Base-by-base conservation (phyloP, 345 rosid genomes). In the Orychophragmus violaceus region DNA sequence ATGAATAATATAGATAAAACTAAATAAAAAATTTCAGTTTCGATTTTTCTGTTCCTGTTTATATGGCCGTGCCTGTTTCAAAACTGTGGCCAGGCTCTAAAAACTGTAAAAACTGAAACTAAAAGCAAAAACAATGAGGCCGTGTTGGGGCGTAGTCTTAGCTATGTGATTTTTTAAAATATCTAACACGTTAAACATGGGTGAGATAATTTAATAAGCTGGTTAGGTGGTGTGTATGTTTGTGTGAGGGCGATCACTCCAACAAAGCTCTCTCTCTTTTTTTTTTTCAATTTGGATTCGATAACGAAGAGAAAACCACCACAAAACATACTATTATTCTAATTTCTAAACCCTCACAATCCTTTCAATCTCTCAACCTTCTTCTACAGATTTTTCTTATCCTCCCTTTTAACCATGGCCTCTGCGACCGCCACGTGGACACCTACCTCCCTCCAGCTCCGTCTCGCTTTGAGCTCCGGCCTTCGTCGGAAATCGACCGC, bases 361-460 rank as follows among this genome's bases (percentile, higher is more conserved):
- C n/a, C n/a, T 28, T 17, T 18, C 10, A 32, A 11, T 49, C 63
- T 50, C 18, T 50, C 21, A n/a, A n/a, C n/a, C 25, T 50, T 41
- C 63, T 44, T 62, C 74, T 50, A 44, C 59, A 25, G 36, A 63
- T 57, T 39, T 71, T 60, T 60, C 74, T 69, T 66, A 69, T 69
- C 74, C 10, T 35, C 53, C 22, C 42, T 71, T n/a, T n/a, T n/a
- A 41, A 36, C 56, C 32, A 84, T 86, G 88, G 82, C 85, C 53
- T 79, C 84, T 8, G 68, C 81, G 59, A 58, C 81, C 5, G 79
- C 82, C 69, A 66, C 84, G 74, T 82, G 84, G 74, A 66, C 85
- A 5, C 94, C 96, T 60, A 77, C 62, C 81, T 88, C 96, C 23
- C 95, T 81, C 58, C 96, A 93, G 89, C 94, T 93, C 59, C 97